Evolutionary conservation across 371 early-diverging fungal species (phyloP).

Genomic region (Phascolomyces articulosus): DNA sequence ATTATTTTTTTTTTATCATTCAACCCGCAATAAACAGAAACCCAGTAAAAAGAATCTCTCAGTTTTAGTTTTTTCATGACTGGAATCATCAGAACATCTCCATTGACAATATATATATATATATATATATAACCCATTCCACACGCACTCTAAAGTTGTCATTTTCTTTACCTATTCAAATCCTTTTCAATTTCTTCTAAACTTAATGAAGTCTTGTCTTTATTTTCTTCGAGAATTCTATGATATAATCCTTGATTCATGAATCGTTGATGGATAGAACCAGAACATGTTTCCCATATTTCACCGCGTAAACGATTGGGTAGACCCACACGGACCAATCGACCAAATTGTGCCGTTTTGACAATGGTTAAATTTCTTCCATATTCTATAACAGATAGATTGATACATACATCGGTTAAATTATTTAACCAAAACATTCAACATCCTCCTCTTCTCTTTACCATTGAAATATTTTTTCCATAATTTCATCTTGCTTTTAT

Average conservation of each 20-base stretch:
- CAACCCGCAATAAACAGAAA: too few relatives aligned
- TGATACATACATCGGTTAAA: too few relatives aligned
- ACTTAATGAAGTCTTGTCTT: constrained; percentile 68
- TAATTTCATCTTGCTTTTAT: constrained; percentile 74
- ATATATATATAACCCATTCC: too few relatives aligned
- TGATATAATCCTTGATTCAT: constrained; percentile 85
- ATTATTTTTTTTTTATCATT: too few relatives aligned
- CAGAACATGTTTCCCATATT: constrained; percentile 94
- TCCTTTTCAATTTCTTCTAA: constrained; percentile 98
- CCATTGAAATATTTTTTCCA: constrained; percentile 80
- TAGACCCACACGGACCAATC: constrained; percentile 90
- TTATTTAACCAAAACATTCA: too few relatives aligned
- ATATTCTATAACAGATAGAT: constrained; percentile 57
- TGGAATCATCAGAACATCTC: too few relatives aligned
- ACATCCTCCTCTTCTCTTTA: background rate
- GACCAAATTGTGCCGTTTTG: constrained; percentile 81
- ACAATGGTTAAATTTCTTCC: constrained; percentile 92
- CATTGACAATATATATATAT: too few relatives aligned
- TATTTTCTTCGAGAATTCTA: constrained; percentile 74
- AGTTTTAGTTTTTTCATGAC: too few relatives aligned
- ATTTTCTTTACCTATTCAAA: constrained; percentile 74
- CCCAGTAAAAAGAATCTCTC: too few relatives aligned
- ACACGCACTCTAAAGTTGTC: too few relatives aligned
- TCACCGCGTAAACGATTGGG: constrained; percentile 93
- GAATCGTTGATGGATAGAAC: constrained; percentile 87